Conservation (phyloP, 257 asterid genomes). For the Schizonepeta tenuifolia region DNA sequence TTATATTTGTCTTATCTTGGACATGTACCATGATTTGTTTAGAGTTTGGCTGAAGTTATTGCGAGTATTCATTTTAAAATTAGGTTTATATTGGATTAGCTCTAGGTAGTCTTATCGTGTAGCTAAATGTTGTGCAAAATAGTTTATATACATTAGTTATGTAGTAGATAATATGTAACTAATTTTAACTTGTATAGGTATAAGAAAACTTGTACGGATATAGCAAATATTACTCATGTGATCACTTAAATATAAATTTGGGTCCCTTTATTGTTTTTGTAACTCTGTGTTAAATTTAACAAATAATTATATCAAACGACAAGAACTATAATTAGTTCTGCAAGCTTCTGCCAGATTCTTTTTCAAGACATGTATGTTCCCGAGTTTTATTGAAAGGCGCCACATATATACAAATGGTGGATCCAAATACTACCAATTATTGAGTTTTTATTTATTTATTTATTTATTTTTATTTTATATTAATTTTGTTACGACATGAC, state of each 20-base stretch:
- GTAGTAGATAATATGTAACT: no score
- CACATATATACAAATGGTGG: conserved; percentile 4
- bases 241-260: neutral
- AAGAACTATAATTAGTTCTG: conserved; percentile 4
- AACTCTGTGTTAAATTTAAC: neutral
- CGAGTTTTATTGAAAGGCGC: conserved; percentile 31
- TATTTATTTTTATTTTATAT: neutral
- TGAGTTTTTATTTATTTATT: neutral
- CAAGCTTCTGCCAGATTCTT: conserved; percentile 22
- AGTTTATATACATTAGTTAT: no score
- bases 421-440: conserved; percentile 23
- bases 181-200: no score
- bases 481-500: neutral
- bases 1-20: no score
- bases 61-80: no score
- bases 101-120: no score
- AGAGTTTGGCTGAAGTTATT: no score
- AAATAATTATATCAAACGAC: neutral
- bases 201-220: no score
- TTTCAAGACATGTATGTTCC: neutral
- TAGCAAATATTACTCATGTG: neutral
- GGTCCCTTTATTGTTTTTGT: neutral
- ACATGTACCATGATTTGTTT: no score
- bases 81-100: no score
- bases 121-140: no score